Evolutionary conservation across 768 basidiomycete genomes (phyloP), one percentile per base, ranked within the genome.

Genomic region (Calvatia gigantea): DNA sequence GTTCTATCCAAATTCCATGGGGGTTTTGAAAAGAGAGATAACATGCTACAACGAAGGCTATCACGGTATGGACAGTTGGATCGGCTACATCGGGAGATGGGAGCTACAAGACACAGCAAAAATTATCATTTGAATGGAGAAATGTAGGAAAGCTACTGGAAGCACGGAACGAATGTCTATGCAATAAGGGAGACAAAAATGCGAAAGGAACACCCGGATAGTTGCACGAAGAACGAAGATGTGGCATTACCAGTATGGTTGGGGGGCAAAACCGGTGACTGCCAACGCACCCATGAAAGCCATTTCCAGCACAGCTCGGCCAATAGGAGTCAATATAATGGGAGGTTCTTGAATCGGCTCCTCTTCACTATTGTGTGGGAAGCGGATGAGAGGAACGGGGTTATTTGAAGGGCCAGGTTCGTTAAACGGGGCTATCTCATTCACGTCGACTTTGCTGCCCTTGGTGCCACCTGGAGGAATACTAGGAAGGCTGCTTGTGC

Each of bases 241-340:
- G 41, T 33, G 46, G 38, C 57, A 63, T 15, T 56, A 57, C 57
- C 60, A 60, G 33, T 44, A 56, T 17, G 51, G 42, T 27, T 50
- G 62, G 29, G 65, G 64, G 45, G 74, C 73, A 62, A 82, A 83
- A 56, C 80, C 79, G 29, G 75, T 78, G 39, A 82, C 68, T 9
- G 81, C 80, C 64, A 83, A 65, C 25, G 74, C 73, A 43, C 81
- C 81, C 50, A 78, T 65, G 76, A 78, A 82, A 19, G 75, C 77
- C 81, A 82, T 80, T 64, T 83, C 80, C 64, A 81, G 65, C 46
- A 80, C 79, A 5, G 81, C 78, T 54, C 73, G 73, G 33, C 81
- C 81, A 45, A 83, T 72, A 6, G 79, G 79, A 5, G 79, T 83
- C 49, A 79, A 63, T 49, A 74, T 75, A 31, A 76, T 66, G 33